Evolutionary conservation across 768 basidiomycete genomes (phyloP).

Genomic region (Kwoniella sp.): DNA sequence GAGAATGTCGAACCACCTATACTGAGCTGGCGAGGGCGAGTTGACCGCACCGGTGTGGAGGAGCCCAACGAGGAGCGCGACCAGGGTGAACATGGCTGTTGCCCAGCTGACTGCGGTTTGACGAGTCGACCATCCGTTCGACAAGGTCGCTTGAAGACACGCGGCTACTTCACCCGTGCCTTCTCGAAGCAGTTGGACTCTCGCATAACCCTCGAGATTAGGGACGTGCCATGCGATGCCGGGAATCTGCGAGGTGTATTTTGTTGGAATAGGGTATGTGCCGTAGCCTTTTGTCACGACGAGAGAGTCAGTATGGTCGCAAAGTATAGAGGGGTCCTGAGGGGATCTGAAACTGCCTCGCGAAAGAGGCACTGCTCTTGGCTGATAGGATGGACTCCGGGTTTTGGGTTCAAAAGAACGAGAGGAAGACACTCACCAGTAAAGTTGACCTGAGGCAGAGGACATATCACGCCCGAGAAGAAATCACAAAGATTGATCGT

Average conservation of each 20-base stretch:
- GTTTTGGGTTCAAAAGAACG: neutral
- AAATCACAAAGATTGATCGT: conserved; percentile 84
- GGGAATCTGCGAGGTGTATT: conserved; percentile 65
- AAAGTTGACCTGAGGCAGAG: conserved; percentile 81
- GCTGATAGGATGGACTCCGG: no score
- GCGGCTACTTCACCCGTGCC: conserved; percentile 74
- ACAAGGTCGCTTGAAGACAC: conserved; percentile 86
- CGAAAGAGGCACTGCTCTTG: no score
- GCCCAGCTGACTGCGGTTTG: conserved; percentile 77
- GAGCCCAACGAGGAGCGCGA: conserved; percentile 63
- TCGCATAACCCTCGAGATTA: conserved; percentile 85
- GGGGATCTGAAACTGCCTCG: no score
- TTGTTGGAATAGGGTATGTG: conserved; percentile 50
- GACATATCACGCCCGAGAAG: conserved; percentile 75
- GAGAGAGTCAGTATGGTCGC: no score
- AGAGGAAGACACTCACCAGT: conserved; percentile 60
- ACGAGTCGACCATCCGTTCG: conserved; percentile 83
- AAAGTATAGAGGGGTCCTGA: no score
- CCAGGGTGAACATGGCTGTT: conserved; percentile 63
- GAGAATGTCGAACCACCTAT: conserved; percentile 78
- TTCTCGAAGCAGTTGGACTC: conserved; percentile 71
- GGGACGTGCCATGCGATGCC: conserved; percentile 81
- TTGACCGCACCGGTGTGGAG: conserved; percentile 56
- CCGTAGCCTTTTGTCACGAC: conserved; percentile 42
- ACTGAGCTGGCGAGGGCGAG: conserved; percentile 64